Conservation (phyloP, 371 early-diverging fungal species). For the Cokeromyces recurvatus region DNA sequence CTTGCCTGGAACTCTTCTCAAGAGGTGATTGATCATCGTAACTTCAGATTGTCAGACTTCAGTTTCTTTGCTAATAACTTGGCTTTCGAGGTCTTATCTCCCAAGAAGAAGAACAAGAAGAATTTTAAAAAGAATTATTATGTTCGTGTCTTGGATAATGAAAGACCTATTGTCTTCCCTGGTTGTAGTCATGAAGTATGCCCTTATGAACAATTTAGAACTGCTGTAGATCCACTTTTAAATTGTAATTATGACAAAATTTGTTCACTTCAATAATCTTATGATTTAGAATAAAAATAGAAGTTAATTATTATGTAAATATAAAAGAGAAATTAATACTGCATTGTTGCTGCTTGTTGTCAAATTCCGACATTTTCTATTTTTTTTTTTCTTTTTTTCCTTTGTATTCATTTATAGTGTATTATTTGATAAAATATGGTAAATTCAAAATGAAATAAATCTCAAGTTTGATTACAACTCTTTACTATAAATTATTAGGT, state of each 20-base stretch:
- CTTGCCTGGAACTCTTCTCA: slow-evolving; percentile 2
- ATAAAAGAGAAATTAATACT: no score
- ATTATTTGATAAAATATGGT: no score
- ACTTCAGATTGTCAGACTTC: slow-evolving; percentile 7
- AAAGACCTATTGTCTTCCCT: neutral
- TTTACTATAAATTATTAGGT: no score
- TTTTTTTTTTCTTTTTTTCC: no score
- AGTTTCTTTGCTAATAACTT: slow-evolving; percentile 11
- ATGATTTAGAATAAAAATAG: no score
- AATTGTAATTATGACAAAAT: neutral
- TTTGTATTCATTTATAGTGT: no score
- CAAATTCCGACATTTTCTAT: no score
- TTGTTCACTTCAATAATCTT: no score
- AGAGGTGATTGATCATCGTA: slow-evolving; percentile 2
- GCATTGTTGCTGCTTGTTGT: no score
- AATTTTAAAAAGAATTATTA: neutral
- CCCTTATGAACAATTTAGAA: neutral
- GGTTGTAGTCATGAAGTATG: neutral
- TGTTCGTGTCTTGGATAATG: slow-evolving; percentile 9
- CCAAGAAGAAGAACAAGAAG: neutral
- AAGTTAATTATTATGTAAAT: no score
- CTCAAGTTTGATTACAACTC: no score
- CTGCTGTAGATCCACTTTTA: neutral
- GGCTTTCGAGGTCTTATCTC: slow-evolving; percentile 3
- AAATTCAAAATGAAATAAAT: no score